Conservation (phyloP, 805 yeast genomes). For the Starmerella apicola region DNA sequence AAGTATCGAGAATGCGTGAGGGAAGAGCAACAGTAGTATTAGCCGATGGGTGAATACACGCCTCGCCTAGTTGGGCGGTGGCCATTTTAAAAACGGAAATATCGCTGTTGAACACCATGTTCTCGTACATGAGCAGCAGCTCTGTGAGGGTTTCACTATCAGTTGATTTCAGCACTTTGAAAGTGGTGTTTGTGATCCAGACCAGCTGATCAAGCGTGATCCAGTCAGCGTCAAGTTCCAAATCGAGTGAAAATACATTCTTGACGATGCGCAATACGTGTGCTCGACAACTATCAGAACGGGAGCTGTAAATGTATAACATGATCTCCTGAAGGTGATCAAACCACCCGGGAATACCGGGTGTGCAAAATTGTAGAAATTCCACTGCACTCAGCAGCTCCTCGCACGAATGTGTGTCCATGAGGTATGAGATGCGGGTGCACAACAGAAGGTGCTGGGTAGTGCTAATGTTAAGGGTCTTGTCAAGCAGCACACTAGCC, state of each 20-base stretch:
- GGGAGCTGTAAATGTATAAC: slow-evolving; percentile 32
- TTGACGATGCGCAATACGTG: slow-evolving; percentile 22
- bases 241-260: slow-evolving; percentile 11
- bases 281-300: slow-evolving; percentile 17
- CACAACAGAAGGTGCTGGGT: slow-evolving; percentile 19
- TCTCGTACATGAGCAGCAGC: slow-evolving; percentile 13
- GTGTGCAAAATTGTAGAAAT: slow-evolving; percentile 41
- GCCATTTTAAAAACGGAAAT: slow-evolving; percentile 6
- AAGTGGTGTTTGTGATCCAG: slow-evolving; percentile 11
- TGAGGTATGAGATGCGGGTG: slow-evolving; percentile 22
- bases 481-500: slow-evolving; percentile 4
- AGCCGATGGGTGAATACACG: background rate
- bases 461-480: slow-evolving; percentile 1
- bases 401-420: slow-evolving; percentile 31
- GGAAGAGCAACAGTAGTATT: background rate
- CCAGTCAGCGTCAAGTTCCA: slow-evolving; percentile 13
- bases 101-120: slow-evolving; percentile 8
- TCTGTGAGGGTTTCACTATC: slow-evolving; percentile 8
- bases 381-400: slow-evolving; percentile 39
- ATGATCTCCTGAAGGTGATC: slow-evolving; percentile 35
- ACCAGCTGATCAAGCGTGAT: slow-evolving; percentile 7
- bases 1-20: slow-evolving; percentile 5
- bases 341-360: slow-evolving; percentile 41
- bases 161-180: slow-evolving; percentile 6
- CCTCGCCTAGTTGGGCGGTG: slow-evolving; percentile 7